phyloP scores from a whole-genome alignment of 257 asterid genomes.

The Forsythia viridissima region DNA sequence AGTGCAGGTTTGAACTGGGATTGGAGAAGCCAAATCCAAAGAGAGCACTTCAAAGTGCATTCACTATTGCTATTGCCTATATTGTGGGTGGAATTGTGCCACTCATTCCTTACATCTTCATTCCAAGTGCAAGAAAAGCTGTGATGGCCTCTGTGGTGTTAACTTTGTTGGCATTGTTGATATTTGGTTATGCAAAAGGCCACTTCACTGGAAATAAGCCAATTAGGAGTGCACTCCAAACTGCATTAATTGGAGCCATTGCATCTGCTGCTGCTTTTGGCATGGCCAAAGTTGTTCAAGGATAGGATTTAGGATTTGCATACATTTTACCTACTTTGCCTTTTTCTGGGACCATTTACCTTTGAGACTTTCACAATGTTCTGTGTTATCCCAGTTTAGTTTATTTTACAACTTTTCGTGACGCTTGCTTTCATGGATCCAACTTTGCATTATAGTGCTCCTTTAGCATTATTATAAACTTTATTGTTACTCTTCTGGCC shows the following conservation, averaged over 20 bases:
- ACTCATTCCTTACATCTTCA: slow-evolving; percentile 76
- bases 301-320: slow-evolving; percentile 24
- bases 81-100: slow-evolving; percentile 86
- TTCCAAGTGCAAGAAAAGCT: slow-evolving; percentile 56
- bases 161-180: slow-evolving; percentile 68
- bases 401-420: not conserved
- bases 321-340: not conserved
- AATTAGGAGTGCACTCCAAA: slow-evolving; percentile 64
- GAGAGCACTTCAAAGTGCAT: slow-evolving; percentile 84
- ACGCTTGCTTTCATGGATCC: not conserved
- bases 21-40: slow-evolving; percentile 95
- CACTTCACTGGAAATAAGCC: slow-evolving; percentile 77
- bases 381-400: not conserved
- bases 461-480: no score
- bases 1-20: slow-evolving; percentile 85
- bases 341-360: not conserved
- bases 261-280: slow-evolving; percentile 99
- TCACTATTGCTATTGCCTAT: slow-evolving; percentile 79
- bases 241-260: slow-evolving; percentile 86
- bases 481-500: no score
- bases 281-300: slow-evolving; percentile 80
- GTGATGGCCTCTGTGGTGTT: slow-evolving; percentile 62
- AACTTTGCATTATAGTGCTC: not conserved
- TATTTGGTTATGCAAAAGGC: slow-evolving; percentile 88
- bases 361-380: not conserved